These are phyloP conservation scores for Sphaerosporella brunnea DNA, from an alignment of 495 filamentous ascomycete genomes.

Conservation along the genomic window DNA sequence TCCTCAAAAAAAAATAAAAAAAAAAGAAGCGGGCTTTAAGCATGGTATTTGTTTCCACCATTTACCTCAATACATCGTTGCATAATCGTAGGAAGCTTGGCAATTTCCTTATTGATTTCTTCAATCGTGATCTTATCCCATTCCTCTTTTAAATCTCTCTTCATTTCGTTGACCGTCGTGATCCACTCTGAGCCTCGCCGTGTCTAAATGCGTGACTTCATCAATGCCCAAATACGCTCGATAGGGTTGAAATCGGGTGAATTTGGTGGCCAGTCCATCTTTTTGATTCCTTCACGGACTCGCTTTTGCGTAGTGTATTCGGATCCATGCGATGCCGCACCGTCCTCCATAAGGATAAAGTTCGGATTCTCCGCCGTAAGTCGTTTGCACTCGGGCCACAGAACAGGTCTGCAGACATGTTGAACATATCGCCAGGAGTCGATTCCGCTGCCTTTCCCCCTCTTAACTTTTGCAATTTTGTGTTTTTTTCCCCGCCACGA, in stretches of 20 bases:
- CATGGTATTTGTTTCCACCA: not conserved
- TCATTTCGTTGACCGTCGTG: not conserved
- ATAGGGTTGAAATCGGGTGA: conserved; percentile 5
- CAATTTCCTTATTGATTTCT: conserved; percentile 3
- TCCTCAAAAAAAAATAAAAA: too few relatives aligned
- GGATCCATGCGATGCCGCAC: not conserved
- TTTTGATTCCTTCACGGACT: conserved; percentile 1
- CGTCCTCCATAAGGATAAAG: too few relatives aligned
- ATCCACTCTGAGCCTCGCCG: too few relatives aligned
- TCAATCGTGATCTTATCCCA: not conserved
- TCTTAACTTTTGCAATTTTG: too few relatives aligned
- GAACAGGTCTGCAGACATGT: not conserved
- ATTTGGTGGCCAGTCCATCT: conserved; percentile 9
- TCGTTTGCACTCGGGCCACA: not conserved
- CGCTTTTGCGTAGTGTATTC: not conserved
- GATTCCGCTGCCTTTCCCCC: not conserved
- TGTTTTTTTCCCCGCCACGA: too few relatives aligned
- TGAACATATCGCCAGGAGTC: conserved; percentile 5
- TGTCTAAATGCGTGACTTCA: too few relatives aligned
- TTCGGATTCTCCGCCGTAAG: too few relatives aligned
- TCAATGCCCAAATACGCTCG: too few relatives aligned
- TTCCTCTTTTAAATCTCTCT: not conserved
- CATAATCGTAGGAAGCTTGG: too few relatives aligned
- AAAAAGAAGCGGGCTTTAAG: too few relatives aligned
- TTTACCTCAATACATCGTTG: too few relatives aligned